Evolutionary conservation across 352 stramenopile genomes (phyloP), one percentile per base, ranked within the genome.

Genomic region (Phytophthora sojae): DNA sequence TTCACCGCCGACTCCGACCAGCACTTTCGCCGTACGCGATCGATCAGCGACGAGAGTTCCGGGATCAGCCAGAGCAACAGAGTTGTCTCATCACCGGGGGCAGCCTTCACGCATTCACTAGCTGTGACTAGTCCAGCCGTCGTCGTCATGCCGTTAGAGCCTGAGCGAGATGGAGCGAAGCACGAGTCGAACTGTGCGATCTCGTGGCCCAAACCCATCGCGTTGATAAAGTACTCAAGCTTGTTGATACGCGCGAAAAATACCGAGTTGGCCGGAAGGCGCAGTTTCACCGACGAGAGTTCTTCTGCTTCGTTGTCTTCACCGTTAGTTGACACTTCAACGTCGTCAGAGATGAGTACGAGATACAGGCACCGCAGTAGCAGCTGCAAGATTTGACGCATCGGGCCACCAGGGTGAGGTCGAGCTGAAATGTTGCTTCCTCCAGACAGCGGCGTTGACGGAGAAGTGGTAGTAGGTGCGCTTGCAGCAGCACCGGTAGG

Each of bases 141-240:
- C 15, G 73, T 77, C 15, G 76, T 80, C 61, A 75, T 71, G 9
- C 76, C 76, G 59, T 83, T 88, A 4, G 79, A 77, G 11, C 73
- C 64, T 7, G 71, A 73, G 14, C 83, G 72, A 52, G 79, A 89
- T 17, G 86, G 86, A 2, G 84, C 87, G 60, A 94, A 94, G 23
- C 82, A 88, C 21, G 86, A 93, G 44, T 93, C 85, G 50, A 88
- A 90, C 64, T 92, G 84, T 37, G 84, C 81, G 21, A 81, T 81
- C 25, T 94, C 88, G 21, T 89, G 83, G 3, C 84, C 86, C 14
- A 96, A 70, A 7, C 84, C 82, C 83, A 96, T 91, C 0, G 84
- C 80, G 51, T 96, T 89, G 26, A 94, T 83, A 66, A 94, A 96
- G 67, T 96, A 94, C 65, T 94, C 88, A 3, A 96, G 75, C 65